phyloP scores from a whole-genome alignment of 2,329 filamentous ascomycete genomes.

The Hymenoscyphus fructigenus region DNA sequence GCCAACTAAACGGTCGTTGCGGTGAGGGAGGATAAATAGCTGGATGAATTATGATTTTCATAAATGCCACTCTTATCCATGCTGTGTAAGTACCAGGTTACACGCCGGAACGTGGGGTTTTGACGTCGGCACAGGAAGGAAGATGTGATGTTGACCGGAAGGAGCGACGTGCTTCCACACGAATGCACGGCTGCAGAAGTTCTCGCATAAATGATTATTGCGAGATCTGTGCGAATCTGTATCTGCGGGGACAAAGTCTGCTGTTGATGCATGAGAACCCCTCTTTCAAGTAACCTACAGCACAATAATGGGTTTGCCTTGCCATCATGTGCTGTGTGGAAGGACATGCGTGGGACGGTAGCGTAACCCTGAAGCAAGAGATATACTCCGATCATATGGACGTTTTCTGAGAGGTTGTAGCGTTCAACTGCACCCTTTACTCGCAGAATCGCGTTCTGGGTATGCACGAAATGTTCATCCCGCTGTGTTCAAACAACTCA shows the following conservation, averaged over 20 bases:
- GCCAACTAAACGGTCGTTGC: neutral
- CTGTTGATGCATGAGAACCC: neutral
- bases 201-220: neutral
- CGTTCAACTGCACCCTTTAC: neutral
- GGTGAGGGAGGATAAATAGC: constrained; percentile 2
- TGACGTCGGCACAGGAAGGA: neutral
- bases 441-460: neutral
- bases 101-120: neutral
- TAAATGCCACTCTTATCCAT: neutral
- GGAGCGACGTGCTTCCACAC: constrained; percentile 2
- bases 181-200: neutral
- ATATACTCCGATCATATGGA: neutral
- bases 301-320: neutral
- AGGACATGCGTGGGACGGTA: neutral
- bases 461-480: neutral
- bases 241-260: neutral
- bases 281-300: neutral
- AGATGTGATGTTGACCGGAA: constrained; percentile 7
- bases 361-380: neutral
- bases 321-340: neutral
- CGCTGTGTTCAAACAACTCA: neutral
- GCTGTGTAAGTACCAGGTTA: neutral
- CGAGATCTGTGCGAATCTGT: constrained; percentile 10
- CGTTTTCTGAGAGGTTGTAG: neutral
- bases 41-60: constrained; percentile 6